Base-by-base conservation (phyloP, 176 grass and related monocot species). In the Musa beccarii region DNA sequence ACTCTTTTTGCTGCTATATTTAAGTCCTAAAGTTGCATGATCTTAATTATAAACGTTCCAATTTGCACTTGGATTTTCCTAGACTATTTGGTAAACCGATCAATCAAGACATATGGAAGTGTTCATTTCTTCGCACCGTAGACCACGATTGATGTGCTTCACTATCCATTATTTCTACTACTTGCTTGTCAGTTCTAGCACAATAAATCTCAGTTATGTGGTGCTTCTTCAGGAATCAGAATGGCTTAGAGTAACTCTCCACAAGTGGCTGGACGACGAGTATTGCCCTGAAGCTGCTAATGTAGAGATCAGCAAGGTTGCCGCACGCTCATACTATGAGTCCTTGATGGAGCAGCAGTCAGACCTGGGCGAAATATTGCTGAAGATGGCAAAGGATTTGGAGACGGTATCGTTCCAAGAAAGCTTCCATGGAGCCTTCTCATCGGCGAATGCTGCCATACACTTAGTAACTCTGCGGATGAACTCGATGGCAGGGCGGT, bases 351-450 rank as follows among this genome's bases (percentile, higher is more conserved):
- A 75, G 10, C 80, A 85, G 49, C 80, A 89, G 62, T 86, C 93
- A 8, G 90, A 97, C 51, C 69, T 93, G 54, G 87, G 93, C 13
- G 90, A 89, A 76, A 97, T 97, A 77, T 54, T 97, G 64, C 78
- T 97, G 69, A 89, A 83, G 64, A 90, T 93, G 87, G 82, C 80
- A 9, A 75, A 57, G 10, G 90, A 97, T 77, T 73, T 97, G 77
- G 85, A 97, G 66, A 81, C 19, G 49, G 76, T 97, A 20, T 93
- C 93, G 0, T 97, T 90, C 56, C 77, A 69, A 23, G 84, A 97
- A 26, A 97, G 93, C 74, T 97, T 97, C 79, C 87, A 93, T 13
- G 90, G 93, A 2, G 68, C 93, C 9, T 97, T 97, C 81, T 97
- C 93, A 0, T 81, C 90, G 0, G 90, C 93, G 19, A 97, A 93